Evolutionary conservation across 2,329 filamentous ascomycete genomes (phyloP).

Genomic region (Cladosporium halotolerans): DNA sequence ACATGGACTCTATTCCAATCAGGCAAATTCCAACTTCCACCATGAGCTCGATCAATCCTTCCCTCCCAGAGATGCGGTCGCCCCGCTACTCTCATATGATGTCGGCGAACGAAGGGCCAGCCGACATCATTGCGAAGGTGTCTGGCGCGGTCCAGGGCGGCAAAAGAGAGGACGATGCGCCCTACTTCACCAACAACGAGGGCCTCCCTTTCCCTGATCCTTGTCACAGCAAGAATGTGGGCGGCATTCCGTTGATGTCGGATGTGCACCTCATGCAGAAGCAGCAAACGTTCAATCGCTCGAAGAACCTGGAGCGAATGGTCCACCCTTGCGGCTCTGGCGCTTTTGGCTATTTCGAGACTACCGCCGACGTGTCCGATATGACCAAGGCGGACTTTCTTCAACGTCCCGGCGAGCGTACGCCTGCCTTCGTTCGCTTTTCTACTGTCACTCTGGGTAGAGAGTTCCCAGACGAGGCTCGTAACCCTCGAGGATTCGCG

Average conservation of each 20-base stretch:
- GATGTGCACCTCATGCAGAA: conserved; percentile 50
- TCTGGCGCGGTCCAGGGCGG: conserved; percentile 42
- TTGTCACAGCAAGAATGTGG: conserved; percentile 47
- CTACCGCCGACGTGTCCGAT: conserved; percentile 34
- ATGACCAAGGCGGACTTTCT: conserved; percentile 40
- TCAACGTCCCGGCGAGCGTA: conserved; percentile 35
- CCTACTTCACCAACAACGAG: conserved; percentile 52
- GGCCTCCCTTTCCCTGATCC: conserved; percentile 47
- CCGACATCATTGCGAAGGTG: conserved; percentile 47
- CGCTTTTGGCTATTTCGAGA: conserved; percentile 43
- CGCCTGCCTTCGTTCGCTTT: conserved; percentile 40
- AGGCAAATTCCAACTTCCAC: neutral
- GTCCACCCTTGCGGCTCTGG: conserved; percentile 39
- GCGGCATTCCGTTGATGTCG: conserved; percentile 46
- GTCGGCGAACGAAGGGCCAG: conserved; percentile 47
- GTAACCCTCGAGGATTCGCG: conserved; percentile 44
- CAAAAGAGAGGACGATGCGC: conserved; percentile 44
- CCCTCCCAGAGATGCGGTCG: conserved; percentile 4
- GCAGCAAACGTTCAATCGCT: conserved; percentile 52
- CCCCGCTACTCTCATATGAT: conserved; percentile 33
- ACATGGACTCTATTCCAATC: conserved; percentile 1
- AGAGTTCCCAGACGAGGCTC: conserved; percentile 40
- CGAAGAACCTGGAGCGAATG: conserved; percentile 40
- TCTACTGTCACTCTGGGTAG: conserved; percentile 40
- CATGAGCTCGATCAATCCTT: conserved; percentile 6